Conservation (phyloP, 176 grass and related monocot genomes). For the Juncus effusus region DNA sequence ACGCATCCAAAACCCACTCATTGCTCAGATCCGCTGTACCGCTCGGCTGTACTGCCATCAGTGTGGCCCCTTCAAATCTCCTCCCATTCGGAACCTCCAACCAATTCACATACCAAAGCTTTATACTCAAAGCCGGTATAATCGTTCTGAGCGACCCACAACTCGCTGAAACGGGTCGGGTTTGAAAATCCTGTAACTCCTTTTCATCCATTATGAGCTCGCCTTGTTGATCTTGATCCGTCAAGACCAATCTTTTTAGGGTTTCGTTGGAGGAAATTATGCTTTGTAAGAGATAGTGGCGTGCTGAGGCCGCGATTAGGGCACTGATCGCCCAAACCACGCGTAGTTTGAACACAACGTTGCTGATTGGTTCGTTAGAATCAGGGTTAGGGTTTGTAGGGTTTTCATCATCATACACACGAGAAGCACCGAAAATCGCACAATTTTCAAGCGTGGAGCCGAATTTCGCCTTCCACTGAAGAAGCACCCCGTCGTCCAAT, state of each 20-base stretch:
- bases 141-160: slow-evolving; percentile 60
- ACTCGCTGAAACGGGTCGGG: slow-evolving; percentile 50
- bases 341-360: slow-evolving; percentile 48
- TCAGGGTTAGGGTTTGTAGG: slow-evolving; percentile 46
- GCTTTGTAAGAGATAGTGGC: slow-evolving; percentile 77
- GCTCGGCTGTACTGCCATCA: slow-evolving; percentile 75
- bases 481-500: slow-evolving; percentile 65
- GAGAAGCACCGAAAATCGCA: slow-evolving; percentile 70
- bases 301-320: slow-evolving; percentile 61
- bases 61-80: slow-evolving; percentile 73
- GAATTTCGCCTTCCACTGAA: slow-evolving; percentile 91
- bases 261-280: slow-evolving; percentile 62
- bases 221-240: slow-evolving; percentile 74
- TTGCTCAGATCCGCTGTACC: slow-evolving; percentile 29
- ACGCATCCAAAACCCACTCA: slow-evolving; percentile 69
- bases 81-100: slow-evolving; percentile 64
- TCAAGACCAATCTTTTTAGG: slow-evolving; percentile 68
- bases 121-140: slow-evolving; percentile 81
- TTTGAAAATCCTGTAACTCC: slow-evolving; percentile 59
- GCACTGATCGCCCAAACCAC: slow-evolving; percentile 95
- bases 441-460: slow-evolving; percentile 79
- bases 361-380: slow-evolving; percentile 28
- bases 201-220: slow-evolving; percentile 70
- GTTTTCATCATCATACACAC: slow-evolving; percentile 25
- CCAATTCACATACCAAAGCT: slow-evolving; percentile 64